phyloP scores from a whole-genome alignment of 164 flowering plant species.

The Hamamelis virginiana region DNA sequence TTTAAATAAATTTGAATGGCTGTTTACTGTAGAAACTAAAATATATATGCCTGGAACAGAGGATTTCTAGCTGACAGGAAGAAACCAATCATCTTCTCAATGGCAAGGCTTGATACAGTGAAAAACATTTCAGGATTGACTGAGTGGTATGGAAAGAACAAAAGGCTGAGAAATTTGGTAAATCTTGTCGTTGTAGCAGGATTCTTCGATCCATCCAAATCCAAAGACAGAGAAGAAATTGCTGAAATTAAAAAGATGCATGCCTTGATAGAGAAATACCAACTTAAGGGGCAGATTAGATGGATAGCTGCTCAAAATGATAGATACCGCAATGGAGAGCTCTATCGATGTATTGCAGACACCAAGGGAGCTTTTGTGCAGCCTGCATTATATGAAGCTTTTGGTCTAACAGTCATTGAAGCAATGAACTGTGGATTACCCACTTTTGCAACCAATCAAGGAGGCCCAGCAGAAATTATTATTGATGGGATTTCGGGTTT shows the following conservation, averaged over 20 bases:
- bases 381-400: constrained; percentile 91
- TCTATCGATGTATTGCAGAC: constrained; percentile 86
- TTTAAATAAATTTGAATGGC: no score
- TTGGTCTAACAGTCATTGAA: constrained; percentile 91
- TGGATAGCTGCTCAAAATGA: constrained; percentile 97
- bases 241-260: constrained; percentile 92
- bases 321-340: constrained; percentile 72
- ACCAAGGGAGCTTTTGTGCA: constrained; percentile 93
- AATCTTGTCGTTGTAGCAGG: constrained; percentile 90
- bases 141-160: constrained; percentile 92
- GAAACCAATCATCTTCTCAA: constrained; percentile 93
- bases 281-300: constrained; percentile 76
- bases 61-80: constrained; percentile 75
- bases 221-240: constrained; percentile 90
- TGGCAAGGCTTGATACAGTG: constrained; percentile 96
- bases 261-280: constrained; percentile 57
- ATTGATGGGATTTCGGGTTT: constrained; percentile 87
- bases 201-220: constrained; percentile 78
- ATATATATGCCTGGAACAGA: constrained; percentile 39
- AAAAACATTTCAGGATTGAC: constrained; percentile 82
- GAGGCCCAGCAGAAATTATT: constrained; percentile 95
- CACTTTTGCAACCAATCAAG: constrained; percentile 92
- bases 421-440: constrained; percentile 96
- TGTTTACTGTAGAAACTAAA: no score
- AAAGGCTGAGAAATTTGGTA: constrained; percentile 60